phyloP scores from a whole-genome alignment of 2,329 filamentous ascomycete genomes.

The Cordyceps javanica region DNA sequence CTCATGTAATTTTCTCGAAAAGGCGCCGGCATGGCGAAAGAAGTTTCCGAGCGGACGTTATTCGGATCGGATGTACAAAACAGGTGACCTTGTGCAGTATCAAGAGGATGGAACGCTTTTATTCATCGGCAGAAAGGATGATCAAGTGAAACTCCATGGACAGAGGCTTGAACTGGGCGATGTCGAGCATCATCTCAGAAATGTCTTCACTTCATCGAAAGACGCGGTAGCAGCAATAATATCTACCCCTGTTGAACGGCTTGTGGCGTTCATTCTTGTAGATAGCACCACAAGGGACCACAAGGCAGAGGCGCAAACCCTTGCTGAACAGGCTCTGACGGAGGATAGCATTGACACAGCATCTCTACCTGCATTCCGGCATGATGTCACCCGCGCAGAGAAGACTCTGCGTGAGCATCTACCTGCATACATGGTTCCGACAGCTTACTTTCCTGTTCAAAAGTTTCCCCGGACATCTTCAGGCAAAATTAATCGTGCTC shows the following conservation, averaged over 20 bases:
- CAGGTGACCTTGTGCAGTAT: slow-evolving; percentile 21
- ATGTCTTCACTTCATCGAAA: background rate
- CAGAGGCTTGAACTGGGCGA: slow-evolving; percentile 41
- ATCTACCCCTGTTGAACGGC: background rate
- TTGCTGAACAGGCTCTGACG: background rate
- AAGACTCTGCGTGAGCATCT: background rate
- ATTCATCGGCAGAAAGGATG: slow-evolving; percentile 45
- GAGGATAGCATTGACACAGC: background rate
- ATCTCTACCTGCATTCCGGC: background rate
- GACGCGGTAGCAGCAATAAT: background rate
- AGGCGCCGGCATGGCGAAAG: background rate
- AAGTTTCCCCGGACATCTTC: background rate
- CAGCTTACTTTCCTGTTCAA: background rate
- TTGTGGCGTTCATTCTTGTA: background rate
- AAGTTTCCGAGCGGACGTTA: background rate
- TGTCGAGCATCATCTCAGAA: slow-evolving; percentile 15
- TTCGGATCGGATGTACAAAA: slow-evolving; percentile 17
- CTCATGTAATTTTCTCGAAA: slow-evolving; percentile 17
- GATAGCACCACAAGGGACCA: too few relatives aligned
- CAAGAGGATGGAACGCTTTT: slow-evolving; percentile 29
- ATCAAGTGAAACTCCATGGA: slow-evolving; percentile 50
- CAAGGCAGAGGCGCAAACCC: background rate
- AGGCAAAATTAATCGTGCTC: background rate
- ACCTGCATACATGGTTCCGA: background rate
- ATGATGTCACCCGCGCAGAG: background rate